These are phyloP conservation scores for Hymenoscyphus albidus DNA, from an alignment of 2,329 filamentous ascomycete species.

Conservation along the genomic window DNA sequence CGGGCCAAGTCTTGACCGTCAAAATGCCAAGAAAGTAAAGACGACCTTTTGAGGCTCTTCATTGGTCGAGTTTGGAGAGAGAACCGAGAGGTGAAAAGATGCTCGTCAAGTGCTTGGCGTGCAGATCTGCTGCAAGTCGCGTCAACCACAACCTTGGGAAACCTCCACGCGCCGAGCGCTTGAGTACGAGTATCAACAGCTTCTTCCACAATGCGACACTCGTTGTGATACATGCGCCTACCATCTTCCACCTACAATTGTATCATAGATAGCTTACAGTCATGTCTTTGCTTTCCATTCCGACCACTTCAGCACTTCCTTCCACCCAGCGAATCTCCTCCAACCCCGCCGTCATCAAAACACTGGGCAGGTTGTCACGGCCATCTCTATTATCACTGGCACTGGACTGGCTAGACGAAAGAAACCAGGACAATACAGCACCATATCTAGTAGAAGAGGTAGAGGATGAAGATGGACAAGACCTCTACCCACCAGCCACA, in stretches of 20 bases:
- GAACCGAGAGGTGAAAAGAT: not conserved
- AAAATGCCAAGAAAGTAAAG: not conserved
- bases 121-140: not conserved
- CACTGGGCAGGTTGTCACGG: conserved; percentile 67
- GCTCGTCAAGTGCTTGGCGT: not conserved
- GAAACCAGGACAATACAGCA: conserved; percentile 54
- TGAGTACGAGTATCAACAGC: not conserved
- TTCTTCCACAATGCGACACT: not conserved
- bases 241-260: not conserved
- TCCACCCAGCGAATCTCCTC: conserved; percentile 66
- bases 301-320: conserved; percentile 68
- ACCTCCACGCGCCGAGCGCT: not conserved
- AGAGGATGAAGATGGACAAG: conserved; percentile 54
- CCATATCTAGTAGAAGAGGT: conserved; percentile 58
- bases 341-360: conserved; percentile 59
- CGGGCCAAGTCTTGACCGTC: not conserved
- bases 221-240: not conserved
- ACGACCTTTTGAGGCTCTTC: not conserved
- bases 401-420: conserved; percentile 71
- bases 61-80: not conserved
- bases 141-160: not conserved
- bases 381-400: conserved; percentile 68
- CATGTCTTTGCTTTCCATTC: conserved; percentile 52
- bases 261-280: not conserved
- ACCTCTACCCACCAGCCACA: conserved; percentile 64